These are phyloP conservation scores for Tricholoma matsutake DNA, from an alignment of 768 basidiomycete species.

Conservation along the genomic window DNA sequence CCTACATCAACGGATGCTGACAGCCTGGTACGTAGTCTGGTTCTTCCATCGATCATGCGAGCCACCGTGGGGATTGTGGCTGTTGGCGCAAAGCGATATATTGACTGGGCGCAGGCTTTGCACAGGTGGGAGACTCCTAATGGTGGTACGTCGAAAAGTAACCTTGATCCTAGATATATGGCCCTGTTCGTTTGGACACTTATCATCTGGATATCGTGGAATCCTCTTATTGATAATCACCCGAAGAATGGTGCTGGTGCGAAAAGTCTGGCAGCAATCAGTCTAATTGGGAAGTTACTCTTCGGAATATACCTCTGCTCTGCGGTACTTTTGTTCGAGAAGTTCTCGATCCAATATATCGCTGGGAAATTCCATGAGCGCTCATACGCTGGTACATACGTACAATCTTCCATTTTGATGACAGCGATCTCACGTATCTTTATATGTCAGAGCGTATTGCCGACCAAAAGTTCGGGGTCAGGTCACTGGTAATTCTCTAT, in stretches of 20 bases:
- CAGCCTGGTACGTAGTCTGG: slow-evolving; percentile 33
- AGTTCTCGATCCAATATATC: slow-evolving; percentile 85
- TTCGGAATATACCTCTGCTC: slow-evolving; percentile 73
- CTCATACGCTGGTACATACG: slow-evolving; percentile 41
- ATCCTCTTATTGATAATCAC: slow-evolving; percentile 55
- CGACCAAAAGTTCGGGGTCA: slow-evolving; percentile 79
- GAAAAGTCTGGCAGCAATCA: slow-evolving; percentile 40
- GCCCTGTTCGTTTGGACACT: slow-evolving; percentile 69
- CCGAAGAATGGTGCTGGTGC: slow-evolving; percentile 30
- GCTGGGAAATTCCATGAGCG: slow-evolving; percentile 79
- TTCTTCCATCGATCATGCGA: slow-evolving; percentile 52
- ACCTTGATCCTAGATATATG: slow-evolving; percentile 41
- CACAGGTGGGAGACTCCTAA: slow-evolving; percentile 40
- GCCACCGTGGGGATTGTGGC: slow-evolving; percentile 73
- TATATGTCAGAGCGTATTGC: slow-evolving; percentile 63
- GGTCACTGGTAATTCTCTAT: slow-evolving; percentile 71
- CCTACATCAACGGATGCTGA: not conserved
- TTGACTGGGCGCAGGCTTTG: slow-evolving; percentile 72
- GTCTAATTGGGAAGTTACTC: slow-evolving; percentile 59
- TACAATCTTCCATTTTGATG: not conserved
- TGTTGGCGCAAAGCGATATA: slow-evolving; percentile 67
- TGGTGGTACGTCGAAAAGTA: not conserved
- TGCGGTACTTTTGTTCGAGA: slow-evolving; percentile 73
- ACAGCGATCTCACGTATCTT: not conserved
- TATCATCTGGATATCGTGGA: slow-evolving; percentile 68